Conservation (phyloP, 257 asterid genomes). For the Euphrasia confusa region DNA sequence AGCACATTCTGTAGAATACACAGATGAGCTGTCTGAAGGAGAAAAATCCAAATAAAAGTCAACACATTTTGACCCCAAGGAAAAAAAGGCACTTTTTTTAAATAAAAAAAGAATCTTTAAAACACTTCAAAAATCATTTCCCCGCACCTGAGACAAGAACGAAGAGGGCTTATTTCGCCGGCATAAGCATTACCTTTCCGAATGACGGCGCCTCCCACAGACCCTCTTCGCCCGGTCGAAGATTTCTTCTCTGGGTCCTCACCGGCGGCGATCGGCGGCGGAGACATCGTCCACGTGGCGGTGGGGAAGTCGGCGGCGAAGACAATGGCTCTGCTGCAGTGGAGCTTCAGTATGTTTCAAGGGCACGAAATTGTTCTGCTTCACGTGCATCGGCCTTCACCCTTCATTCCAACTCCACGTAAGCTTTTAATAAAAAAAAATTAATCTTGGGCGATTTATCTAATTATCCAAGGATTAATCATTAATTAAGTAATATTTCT, state of each 20-base stretch:
- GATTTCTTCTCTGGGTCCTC: slow-evolving; percentile 26
- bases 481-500: no score
- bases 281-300: slow-evolving; percentile 53
- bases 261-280: slow-evolving; percentile 27
- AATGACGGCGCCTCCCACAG: slow-evolving; percentile 32
- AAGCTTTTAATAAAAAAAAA: slow-evolving; percentile 24
- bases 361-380: slow-evolving; percentile 54
- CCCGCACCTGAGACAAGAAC: background rate
- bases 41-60: slow-evolving; percentile 21
- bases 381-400: slow-evolving; percentile 80
- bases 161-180: slow-evolving; percentile 6
- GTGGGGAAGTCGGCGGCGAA: slow-evolving; percentile 65
- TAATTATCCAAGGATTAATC: background rate
- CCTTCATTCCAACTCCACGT: slow-evolving; percentile 71
- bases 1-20: background rate
- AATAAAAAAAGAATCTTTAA: background rate
- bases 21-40: slow-evolving; percentile 4
- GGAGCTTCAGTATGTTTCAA: slow-evolving; percentile 50
- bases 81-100: background rate
- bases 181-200: background rate
- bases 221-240: slow-evolving; percentile 16
- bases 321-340: slow-evolving; percentile 50
- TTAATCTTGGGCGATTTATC: background rate
- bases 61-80: slow-evolving; percentile 20
- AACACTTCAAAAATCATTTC: slow-evolving; percentile 7